phyloP scores from a whole-genome alignment of 2,329 filamentous ascomycete genomes.

The Diaporthe aspalathi region DNA sequence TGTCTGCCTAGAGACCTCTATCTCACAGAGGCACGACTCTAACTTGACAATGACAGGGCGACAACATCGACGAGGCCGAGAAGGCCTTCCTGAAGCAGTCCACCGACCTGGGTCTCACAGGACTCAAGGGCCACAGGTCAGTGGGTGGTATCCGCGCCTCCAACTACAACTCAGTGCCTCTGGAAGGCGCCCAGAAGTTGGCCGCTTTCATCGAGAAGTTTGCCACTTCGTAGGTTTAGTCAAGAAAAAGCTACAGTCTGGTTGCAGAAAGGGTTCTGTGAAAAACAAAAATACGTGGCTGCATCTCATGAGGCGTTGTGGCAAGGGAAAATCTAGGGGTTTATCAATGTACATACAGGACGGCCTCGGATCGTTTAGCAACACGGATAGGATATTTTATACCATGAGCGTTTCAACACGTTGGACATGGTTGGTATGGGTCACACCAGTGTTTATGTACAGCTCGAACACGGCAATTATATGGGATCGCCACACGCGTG shows the following conservation, averaged over 20 bases:
- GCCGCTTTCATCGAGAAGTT: slow-evolving; percentile 70
- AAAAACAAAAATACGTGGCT: neutral
- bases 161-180: slow-evolving; percentile 88
- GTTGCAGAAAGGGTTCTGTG: neutral
- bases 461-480: neutral
- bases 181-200: slow-evolving; percentile 75
- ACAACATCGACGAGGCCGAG: slow-evolving; percentile 76
- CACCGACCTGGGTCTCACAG: slow-evolving; percentile 75
- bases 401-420: slow-evolving; percentile 22
- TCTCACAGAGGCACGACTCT: neutral
- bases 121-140: slow-evolving; percentile 88
- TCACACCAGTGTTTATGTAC: neutral
- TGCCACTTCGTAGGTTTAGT: slow-evolving; percentile 48
- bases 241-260: neutral
- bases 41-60: slow-evolving; percentile 49
- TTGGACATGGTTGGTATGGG: neutral
- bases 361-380: neutral
- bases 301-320: slow-evolving; percentile 21
- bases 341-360: slow-evolving; percentile 9
- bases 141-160: slow-evolving; percentile 87
- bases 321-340: neutral
- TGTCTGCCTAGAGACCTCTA: neutral
- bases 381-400: neutral
- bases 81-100: slow-evolving; percentile 82
- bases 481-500: neutral